Evolutionary conservation across 1,139 yeast species (phyloP).

Genomic region (Magnusiomyces clavatus): DNA sequence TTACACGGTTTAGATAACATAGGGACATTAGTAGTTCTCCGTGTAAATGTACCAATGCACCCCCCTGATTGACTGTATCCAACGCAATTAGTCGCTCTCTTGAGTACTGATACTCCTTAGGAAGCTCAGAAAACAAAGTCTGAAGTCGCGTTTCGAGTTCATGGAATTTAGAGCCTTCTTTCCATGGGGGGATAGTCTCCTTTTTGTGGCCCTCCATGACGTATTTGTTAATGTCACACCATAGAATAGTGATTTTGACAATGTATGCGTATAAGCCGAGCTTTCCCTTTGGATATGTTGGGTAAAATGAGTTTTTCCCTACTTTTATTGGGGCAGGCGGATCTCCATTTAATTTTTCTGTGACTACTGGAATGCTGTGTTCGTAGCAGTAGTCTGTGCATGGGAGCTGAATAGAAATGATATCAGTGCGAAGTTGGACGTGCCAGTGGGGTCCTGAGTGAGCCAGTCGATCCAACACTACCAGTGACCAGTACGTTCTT

Average conservation of each 20-base stretch:
- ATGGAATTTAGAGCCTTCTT: conserved; percentile 17
- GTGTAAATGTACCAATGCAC: conserved; percentile 25
- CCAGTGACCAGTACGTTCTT: conserved; percentile 33
- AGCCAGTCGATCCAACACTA: conserved; percentile 32
- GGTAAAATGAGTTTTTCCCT: conserved; percentile 7
- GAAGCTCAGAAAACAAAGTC: conserved; percentile 15
- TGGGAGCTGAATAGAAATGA: conserved; percentile 28
- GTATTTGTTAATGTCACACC: conserved; percentile 30
- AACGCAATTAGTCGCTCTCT: conserved; percentile 18
- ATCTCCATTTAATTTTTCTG: conserved; percentile 22
- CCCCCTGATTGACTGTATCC: conserved; percentile 19
- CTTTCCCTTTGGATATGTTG: conserved; percentile 8
- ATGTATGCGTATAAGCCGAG: conserved; percentile 26
- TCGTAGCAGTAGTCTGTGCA: conserved; percentile 27
- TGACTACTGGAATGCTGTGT: conserved; percentile 25
- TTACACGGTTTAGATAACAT: conserved; percentile 23
- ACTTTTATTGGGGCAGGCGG: conserved; percentile 10
- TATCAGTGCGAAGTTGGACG: conserved; percentile 24
- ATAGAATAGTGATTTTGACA: conserved; percentile 26
- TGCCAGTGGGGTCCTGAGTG: conserved; percentile 32
- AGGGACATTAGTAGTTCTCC: conserved; percentile 21
- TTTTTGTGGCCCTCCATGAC: conserved; percentile 18
- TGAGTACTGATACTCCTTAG: conserved; percentile 22
- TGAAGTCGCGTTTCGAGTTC: conserved; percentile 14
- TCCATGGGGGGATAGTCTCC: conserved; percentile 23